Conservation (phyloP, 116 monocot genomes). For the Iris pallida region DNA sequence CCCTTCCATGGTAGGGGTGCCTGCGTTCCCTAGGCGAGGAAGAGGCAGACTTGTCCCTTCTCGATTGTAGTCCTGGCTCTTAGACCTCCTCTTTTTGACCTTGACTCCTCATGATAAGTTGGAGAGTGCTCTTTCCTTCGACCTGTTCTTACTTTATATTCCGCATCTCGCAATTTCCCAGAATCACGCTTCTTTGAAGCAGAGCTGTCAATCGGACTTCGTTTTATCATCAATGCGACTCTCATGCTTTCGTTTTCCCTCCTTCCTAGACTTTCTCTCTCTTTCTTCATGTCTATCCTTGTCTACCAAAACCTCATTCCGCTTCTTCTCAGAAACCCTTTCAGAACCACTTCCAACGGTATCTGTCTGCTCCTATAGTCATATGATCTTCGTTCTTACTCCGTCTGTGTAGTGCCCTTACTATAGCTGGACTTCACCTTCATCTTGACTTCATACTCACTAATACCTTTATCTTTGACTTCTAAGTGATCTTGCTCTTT, state of each 20-base stretch:
- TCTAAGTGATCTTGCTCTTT: conserved; percentile 14
- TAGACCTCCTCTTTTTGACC: conserved; percentile 51
- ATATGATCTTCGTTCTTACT: conserved; percentile 25
- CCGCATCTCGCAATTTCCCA: conserved; percentile 19
- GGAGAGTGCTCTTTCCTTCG: conserved; percentile 29
- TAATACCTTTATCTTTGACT: conserved; percentile 21
- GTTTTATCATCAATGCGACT: conserved; percentile 25
- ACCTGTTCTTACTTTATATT: conserved; percentile 35
- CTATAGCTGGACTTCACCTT: conserved; percentile 25
- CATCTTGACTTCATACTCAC: conserved; percentile 11
- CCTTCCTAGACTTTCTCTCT: conserved; percentile 27
- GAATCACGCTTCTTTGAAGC: conserved; percentile 38
- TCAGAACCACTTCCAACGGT: conserved; percentile 17
- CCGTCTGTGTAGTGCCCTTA: conserved; percentile 33
- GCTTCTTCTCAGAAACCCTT: conserved; percentile 34
- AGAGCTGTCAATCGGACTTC: conserved; percentile 24
- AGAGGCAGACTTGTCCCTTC: conserved; percentile 43
- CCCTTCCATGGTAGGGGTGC: conserved; percentile 20
- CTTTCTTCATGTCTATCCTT: conserved; percentile 33
- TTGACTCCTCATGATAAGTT: conserved; percentile 29
- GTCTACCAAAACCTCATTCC: conserved; percentile 10
- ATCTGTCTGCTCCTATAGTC: conserved; percentile 26
- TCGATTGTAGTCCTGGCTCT: conserved; percentile 34
- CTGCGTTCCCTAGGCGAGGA: conserved; percentile 46
- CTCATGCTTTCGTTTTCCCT: conserved; percentile 34